phyloP scores from a whole-genome alignment of 228 moss, liverwort and hornwort species.

The Sphagnum magellanicum region DNA sequence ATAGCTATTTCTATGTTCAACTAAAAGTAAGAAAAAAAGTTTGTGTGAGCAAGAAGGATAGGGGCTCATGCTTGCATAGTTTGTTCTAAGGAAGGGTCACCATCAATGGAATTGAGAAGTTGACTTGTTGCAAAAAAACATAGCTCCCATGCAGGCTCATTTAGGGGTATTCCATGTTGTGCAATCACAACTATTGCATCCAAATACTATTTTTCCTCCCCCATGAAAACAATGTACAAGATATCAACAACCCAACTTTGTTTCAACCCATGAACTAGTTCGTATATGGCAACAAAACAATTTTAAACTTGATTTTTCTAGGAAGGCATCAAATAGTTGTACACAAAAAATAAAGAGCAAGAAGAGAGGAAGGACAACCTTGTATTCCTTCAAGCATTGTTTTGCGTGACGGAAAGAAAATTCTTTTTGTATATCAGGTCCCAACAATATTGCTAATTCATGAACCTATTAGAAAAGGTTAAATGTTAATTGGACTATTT shows the following conservation, averaged over 20 bases:
- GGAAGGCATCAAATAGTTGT: too few relatives aligned
- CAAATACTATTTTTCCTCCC: conserved; percentile 26
- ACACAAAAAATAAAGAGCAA: neutral
- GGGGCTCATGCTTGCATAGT: conserved; percentile 39
- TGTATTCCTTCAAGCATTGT: conserved; percentile 49
- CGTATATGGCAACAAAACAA: neutral
- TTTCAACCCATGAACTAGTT: neutral
- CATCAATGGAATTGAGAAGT: conserved; percentile 36
- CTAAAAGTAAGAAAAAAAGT: neutral
- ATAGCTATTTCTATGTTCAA: too few relatives aligned
- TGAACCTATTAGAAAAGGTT: conserved; percentile 52
- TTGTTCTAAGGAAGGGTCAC: conserved; percentile 24
- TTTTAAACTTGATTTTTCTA: neutral
- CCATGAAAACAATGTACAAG: too few relatives aligned
- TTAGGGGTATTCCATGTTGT: conserved; percentile 61
- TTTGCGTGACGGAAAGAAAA: conserved; percentile 83
- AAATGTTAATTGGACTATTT: neutral
- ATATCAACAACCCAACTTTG: too few relatives aligned
- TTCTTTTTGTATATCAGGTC: conserved; percentile 53
- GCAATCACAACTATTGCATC: conserved; percentile 67
- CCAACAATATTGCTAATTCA: conserved; percentile 69
- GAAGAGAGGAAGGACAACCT: conserved; percentile 25
- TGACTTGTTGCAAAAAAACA: conserved; percentile 62
- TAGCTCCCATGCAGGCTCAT: conserved; percentile 51
- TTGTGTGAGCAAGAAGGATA: neutral